phyloP scores from a whole-genome alignment of 1,284 basidiomycete species.

The Malassezia cuniculi region DNA sequence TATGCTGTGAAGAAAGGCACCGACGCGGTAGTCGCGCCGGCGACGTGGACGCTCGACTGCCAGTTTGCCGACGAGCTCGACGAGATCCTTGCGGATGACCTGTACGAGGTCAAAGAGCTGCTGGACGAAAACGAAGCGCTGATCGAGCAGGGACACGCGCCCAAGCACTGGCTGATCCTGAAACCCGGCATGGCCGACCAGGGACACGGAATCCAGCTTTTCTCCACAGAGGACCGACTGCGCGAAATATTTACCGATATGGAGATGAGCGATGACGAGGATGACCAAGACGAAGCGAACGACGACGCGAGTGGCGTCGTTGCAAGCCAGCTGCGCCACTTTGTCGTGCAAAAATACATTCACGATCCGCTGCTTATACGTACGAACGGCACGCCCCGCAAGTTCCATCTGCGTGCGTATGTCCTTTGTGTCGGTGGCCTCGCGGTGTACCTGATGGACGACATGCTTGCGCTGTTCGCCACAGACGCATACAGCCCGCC shows the following conservation, averaged over 20 bases:
- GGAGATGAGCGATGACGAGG: slow-evolving; percentile 53
- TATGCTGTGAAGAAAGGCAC: slow-evolving; percentile 17
- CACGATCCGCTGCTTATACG: slow-evolving; percentile 18
- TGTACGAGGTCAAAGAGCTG: slow-evolving; percentile 67
- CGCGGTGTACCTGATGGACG: slow-evolving; percentile 54
- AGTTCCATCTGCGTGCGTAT: slow-evolving; percentile 88
- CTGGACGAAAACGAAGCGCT: slow-evolving; percentile 46
- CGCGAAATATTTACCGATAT: slow-evolving; percentile 71
- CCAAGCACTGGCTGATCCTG: slow-evolving; percentile 47
- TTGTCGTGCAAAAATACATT: slow-evolving; percentile 73
- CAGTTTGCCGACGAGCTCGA: slow-evolving; percentile 89
- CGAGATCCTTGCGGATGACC: slow-evolving; percentile 80
- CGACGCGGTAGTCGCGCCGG: slow-evolving; percentile 49
- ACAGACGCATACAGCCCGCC: slow-evolving; percentile 20
- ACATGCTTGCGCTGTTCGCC: slow-evolving; percentile 72
- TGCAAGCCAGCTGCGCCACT: slow-evolving; percentile 75
- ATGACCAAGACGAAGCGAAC: slow-evolving; percentile 25
- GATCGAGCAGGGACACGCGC: not conserved
- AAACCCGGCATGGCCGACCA: slow-evolving; percentile 97
- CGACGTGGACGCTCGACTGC: slow-evolving; percentile 76
- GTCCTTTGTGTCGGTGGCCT: slow-evolving; percentile 58
- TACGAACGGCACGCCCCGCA: slow-evolving; percentile 16
- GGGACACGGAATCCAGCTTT: slow-evolving; percentile 85
- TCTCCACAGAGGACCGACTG: slow-evolving; percentile 64
- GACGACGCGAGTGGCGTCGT: slow-evolving; percentile 27